A percentile compares a stretch with the other conserved stretches of the same genome.
These are phyloP conservation scores for Pythium grandisporangium DNA, from an alignment of 352 stramenopile genomes.

Conservation along the genomic window DNA sequence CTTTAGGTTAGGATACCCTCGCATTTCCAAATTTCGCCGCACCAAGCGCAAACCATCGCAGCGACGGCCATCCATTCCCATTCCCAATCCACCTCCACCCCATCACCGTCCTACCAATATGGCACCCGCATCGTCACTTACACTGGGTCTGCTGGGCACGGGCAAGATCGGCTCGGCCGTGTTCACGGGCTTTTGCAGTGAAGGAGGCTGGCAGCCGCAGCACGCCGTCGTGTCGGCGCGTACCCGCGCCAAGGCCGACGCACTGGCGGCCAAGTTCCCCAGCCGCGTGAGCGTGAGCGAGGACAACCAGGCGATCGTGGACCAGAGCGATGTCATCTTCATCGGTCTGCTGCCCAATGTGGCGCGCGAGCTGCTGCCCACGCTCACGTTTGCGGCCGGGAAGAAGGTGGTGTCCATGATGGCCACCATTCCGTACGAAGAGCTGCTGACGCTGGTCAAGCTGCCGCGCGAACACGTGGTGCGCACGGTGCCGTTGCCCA, in stretches of 20 bases:
- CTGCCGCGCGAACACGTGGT: conserved; percentile 68
- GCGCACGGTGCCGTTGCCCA: conserved; percentile 67
- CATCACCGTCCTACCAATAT: too few species aligned
- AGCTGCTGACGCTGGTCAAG: conserved; percentile 61
- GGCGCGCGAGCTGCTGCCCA: conserved; percentile 55
- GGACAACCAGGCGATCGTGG: conserved; percentile 77
- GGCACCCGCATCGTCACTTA: conserved; percentile 39
- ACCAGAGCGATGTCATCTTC: conserved; percentile 78
- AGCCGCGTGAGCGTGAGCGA: conserved; percentile 46
- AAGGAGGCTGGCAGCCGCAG: conserved; percentile 66
- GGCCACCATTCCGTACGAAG: conserved; percentile 82
- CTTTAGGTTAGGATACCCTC: too few species aligned
- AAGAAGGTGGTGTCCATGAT: conserved; percentile 83
- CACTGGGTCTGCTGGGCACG: conserved; percentile 69
- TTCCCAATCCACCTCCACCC: too few species aligned
- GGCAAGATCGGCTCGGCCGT: conserved; percentile 85
- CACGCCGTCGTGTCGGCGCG: conserved; percentile 63
- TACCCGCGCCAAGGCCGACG: conserved; percentile 68
- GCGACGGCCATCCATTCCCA: too few species aligned
- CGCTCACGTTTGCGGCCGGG: conserved; percentile 47
- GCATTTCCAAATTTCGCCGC: too few species aligned
- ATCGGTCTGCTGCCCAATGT: conserved; percentile 69
- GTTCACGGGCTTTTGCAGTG: conserved; percentile 72
- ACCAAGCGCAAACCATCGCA: too few species aligned
- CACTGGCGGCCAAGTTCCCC: conserved; percentile 61